Base-by-base conservation (phyloP, 371 early-diverging fungal genomes). In the Apophysomyces variabilis region DNA sequence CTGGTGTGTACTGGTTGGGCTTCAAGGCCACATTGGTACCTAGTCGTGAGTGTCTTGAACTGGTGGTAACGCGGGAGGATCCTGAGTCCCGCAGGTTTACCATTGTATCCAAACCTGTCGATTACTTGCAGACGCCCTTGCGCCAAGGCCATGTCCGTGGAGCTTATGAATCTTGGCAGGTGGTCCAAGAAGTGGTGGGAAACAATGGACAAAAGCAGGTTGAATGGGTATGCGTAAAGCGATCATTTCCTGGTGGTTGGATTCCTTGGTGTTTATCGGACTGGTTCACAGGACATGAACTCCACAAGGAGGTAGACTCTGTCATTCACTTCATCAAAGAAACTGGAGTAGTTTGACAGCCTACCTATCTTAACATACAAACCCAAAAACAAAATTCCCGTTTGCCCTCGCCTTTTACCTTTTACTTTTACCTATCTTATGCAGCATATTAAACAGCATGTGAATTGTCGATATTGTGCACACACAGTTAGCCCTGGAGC, bases 181-280 rank as follows among this genome's bases (percentile, higher is more conserved):
- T 46, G 3, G 72, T 74, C 26, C 44, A 45, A 13, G 74, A 73
- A 65, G 59, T 41, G 32, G 50, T 47, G 18, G 41, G 64, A 18
- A 54, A 66, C 14, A 47, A 69, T 38, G 74, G 68, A 1, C 60
- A 64, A 13, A 41, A 60, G 35, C 32, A 36, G 1, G 66, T 77
- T 1, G 70, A 71, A 57, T 77, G 77, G 74, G 46, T 57, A 6
- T 74, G 72, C n/a, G 65, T 77, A 9, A 70, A 74, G 35, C 74
- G 65, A 13, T 71, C 72, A 21, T 58, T 62, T 11, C 66, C 70
- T 2, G 74, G 74, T 58, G 77, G 77, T 13, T 66, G 56, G 54
- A 38, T 77, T 16, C 74, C 72, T 8, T 61, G 66, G 5, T 61
- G 63, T 16, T 43, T 74, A 12, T 57, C 66, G 35, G 68, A 74